These are phyloP conservation scores for Globisporangium yorkense DNA, from an alignment of 352 stramenopile genomes.

Conservation along the genomic window DNA sequence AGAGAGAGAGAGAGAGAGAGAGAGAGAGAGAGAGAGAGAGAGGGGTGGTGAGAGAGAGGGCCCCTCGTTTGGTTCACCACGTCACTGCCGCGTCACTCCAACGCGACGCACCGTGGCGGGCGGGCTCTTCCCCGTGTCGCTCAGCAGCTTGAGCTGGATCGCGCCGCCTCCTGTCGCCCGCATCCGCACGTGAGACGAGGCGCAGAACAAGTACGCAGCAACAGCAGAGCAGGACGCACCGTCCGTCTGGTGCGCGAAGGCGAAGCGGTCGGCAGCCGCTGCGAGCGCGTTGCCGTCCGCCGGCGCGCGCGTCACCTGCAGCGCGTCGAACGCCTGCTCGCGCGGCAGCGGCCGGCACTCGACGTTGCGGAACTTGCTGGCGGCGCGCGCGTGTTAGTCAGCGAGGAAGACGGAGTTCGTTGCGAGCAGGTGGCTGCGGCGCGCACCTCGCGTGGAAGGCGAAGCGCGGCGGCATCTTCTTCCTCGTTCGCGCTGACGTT, in stretches of 20 bases:
- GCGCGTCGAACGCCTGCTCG: conserved; percentile 57
- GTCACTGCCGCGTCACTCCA: not conserved
- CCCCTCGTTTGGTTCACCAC: not conserved
- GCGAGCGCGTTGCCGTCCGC: conserved; percentile 48
- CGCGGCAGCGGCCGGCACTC: conserved; percentile 45
- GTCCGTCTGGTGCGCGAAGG: conserved; percentile 64
- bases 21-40: no score
- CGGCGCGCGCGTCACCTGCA: conserved; percentile 42
- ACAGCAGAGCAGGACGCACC: conserved; percentile 10
- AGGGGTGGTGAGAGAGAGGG: no score
- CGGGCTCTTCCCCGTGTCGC: conserved; percentile 35
- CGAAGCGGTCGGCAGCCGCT: conserved; percentile 33
- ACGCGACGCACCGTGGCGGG: conserved; percentile 14
- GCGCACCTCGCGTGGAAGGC: conserved; percentile 38
- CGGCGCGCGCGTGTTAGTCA: not conserved
- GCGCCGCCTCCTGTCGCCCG: conserved; percentile 31
- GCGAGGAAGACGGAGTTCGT: not conserved
- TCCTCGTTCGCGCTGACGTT: not conserved
- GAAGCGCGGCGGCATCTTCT: conserved; percentile 42
- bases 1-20: no score
- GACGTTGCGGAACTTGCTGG: conserved; percentile 79
- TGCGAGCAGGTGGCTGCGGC: not conserved
- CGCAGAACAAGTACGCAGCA: not conserved
- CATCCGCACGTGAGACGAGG: not conserved
- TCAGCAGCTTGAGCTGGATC: conserved; percentile 54